Evolutionary conservation across 306 rosid species (phyloP).

Genomic region (Prunus kanzakura): DNA sequence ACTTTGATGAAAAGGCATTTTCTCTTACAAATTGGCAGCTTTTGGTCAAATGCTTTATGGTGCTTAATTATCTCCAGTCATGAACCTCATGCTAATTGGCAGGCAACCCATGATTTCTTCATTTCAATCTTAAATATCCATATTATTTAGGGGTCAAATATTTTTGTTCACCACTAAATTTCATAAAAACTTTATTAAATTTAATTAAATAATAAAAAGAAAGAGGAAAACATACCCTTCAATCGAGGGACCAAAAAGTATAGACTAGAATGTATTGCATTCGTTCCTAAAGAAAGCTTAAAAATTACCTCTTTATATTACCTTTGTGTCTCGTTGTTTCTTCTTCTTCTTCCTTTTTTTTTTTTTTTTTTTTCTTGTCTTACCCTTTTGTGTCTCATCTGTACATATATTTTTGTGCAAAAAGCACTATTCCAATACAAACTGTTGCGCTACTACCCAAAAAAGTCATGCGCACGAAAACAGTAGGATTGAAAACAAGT

Average conservation of each 20-base stretch:
- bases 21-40: not conserved
- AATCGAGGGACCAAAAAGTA: not conserved
- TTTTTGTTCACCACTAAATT: not conserved
- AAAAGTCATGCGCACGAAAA: not conserved
- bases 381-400: not conserved
- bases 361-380: not conserved
- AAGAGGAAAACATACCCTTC: not conserved
- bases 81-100: not conserved
- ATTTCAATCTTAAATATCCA: too few species aligned
- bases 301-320: not conserved
- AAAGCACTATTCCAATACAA: not conserved
- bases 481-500: not conserved
- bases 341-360: too few species aligned
- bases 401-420: slow-evolving; percentile 6
- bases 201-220: not conserved
- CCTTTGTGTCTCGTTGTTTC: not conserved
- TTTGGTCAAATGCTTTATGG: not conserved
- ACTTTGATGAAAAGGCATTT: slow-evolving; percentile 11
- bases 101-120: not conserved
- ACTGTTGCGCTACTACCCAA: slow-evolving; percentile 1
- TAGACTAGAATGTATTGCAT: not conserved
- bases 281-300: too few species aligned
- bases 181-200: not conserved
- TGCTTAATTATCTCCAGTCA: not conserved
- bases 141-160: too few species aligned